Base-by-base conservation (phyloP, 257 asterid species). In the Przewalskia tangutica region DNA sequence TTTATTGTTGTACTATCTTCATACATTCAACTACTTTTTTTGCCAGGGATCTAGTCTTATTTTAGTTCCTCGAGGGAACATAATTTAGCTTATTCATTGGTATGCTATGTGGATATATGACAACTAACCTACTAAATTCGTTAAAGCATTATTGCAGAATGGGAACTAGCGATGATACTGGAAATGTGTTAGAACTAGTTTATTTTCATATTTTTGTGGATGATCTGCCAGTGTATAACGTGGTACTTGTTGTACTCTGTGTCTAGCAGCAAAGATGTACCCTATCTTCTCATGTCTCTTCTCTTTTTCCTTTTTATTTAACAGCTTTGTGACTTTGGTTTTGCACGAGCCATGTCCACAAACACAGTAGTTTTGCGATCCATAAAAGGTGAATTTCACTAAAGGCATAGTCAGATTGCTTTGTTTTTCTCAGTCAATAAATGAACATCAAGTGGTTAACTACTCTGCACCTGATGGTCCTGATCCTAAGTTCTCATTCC, bases 261-360 rank as follows among this genome's bases (percentile, higher is more conserved):
- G 6, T 34, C n/a, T 53, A 64, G 79, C 32, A 20, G 42, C 58
- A 73, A 48, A 73, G 59, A 73, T 65, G 71, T 83, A 58, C 84
- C 81, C 76, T 63, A 16, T 76, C 54, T 58, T 34, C 77, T 53
- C 56, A 62, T 73, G 78, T 40, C 34, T 85, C 77, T 68, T 84
- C 71, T 80, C 83, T 81, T 59, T 27, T 67, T 76, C 67, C 44
- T 46, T 70, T 77, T 66, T 84, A 27, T 86, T 82, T 81, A 85
- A 84, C 86, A 95, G 98, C 98, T 95, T 67, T 93, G 98, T 71
- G 98, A 93, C 85, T 93, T 95, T 86, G 98, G 98, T 80, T 95
- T 95, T 90, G 98, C 98, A 66, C 93, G 98, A 48, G 97, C 98
- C 70, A 95, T 95, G 98, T 95, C 98, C 78, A 91, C 98, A 81